phyloP scores from a whole-genome alignment of 2,329 filamentous ascomycete species.

The Paraphoma sp. region DNA sequence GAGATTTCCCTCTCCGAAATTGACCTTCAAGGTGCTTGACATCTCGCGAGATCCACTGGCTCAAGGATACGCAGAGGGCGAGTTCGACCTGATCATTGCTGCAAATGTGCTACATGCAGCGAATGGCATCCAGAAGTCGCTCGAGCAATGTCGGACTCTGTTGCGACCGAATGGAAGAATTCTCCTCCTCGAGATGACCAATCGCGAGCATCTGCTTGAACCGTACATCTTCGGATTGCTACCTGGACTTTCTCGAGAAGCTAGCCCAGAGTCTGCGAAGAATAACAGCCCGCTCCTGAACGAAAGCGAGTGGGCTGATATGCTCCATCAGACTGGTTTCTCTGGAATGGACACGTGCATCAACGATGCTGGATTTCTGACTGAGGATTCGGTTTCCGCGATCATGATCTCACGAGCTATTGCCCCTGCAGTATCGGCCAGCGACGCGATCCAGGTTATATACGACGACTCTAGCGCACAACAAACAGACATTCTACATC shows the following conservation, averaged over 20 bases:
- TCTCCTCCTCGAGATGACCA: constrained; percentile 31
- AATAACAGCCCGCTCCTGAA: constrained; percentile 4
- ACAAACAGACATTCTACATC: constrained; percentile 6
- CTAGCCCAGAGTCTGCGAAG: constrained; percentile 4
- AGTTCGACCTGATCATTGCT: constrained; percentile 24
- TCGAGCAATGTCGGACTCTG: constrained; percentile 7
- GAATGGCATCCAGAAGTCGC: neutral
- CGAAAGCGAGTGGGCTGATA: constrained; percentile 4
- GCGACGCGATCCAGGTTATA: constrained; percentile 1
- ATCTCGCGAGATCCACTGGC: constrained; percentile 7
- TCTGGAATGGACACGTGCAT: constrained; percentile 11
- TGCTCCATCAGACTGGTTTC: constrained; percentile 32
- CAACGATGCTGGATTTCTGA: neutral
- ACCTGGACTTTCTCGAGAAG: neutral
- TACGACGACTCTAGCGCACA: constrained; percentile 6
- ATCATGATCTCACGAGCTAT: neutral
- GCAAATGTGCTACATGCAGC: constrained; percentile 3
- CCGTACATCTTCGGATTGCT: constrained; percentile 5
- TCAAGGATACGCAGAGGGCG: constrained; percentile 15
- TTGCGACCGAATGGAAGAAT: constrained; percentile 51
- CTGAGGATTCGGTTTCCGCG: constrained; percentile 16
- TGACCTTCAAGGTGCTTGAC: constrained; percentile 11
- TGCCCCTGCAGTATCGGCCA: neutral
- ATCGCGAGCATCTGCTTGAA: constrained; percentile 3
- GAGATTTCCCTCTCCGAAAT: neutral